Evolutionary conservation across 495 filamentous ascomycete species (phyloP).

Genomic region (Amorphotheca resinae): DNA sequence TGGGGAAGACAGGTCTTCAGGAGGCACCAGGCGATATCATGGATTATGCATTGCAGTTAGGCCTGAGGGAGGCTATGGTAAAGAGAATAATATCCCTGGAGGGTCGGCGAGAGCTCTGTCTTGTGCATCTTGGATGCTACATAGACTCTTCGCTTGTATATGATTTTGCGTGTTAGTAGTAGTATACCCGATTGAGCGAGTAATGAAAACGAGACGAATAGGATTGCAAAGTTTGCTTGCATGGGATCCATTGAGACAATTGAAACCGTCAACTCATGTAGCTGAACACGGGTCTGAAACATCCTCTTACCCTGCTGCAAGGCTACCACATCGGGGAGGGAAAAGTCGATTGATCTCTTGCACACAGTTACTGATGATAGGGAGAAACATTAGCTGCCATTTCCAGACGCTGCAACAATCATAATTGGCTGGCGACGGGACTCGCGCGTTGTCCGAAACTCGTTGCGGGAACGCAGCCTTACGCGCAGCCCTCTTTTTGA

Average conservation of each 20-base stretch:
- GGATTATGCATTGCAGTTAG: constrained; percentile 4
- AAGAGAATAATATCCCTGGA: constrained; percentile 1
- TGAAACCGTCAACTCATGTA: no score
- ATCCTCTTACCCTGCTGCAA: no score
- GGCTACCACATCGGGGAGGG: no score
- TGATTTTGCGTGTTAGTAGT: constrained; percentile 27
- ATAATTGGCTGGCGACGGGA: no score
- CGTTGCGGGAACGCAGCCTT: no score
- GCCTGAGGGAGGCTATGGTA: neutral
- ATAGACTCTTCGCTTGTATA: constrained; percentile 29
- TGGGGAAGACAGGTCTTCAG: neutral
- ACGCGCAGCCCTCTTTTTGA: neutral
- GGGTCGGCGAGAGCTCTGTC: neutral
- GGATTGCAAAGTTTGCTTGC: neutral
- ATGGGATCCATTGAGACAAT: no score
- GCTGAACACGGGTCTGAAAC: no score
- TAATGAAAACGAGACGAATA: constrained; percentile 11
- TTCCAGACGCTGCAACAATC: no score
- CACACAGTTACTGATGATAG: no score
- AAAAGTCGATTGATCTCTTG: no score
- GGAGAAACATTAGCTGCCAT: no score
- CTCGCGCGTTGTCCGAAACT: no score
- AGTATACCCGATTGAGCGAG: constrained; percentile 20
- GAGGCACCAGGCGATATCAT: constrained; percentile 6
- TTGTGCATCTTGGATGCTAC: constrained; percentile 8